Base-by-base conservation (phyloP, 129 eudicot species). In the Mikania micrantha region DNA sequence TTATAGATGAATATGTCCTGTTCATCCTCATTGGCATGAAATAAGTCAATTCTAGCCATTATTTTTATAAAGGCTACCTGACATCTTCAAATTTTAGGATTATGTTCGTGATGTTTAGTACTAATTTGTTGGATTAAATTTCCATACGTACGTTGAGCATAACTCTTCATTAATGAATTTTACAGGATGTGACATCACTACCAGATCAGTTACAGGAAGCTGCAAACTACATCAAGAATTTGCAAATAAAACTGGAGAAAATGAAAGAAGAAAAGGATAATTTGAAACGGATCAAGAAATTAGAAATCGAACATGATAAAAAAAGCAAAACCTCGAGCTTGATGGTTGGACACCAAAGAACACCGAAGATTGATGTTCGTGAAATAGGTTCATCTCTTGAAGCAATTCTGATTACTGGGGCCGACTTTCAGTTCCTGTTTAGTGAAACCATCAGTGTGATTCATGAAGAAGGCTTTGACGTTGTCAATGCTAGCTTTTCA, bases 161-260 rank as follows among this genome's bases (percentile, higher is more conserved):
- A 38, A 48, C 44, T 59, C 15, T 52, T 32, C n/a, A n/a, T n/a
- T n/a, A n/a, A 28, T 48, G 5, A 15, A 36, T 68, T 9, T 63
- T 67, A 73, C 72, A 87, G 97, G 87, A 82, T 42, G 62, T 13
- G 9, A 20, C 47, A 59, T 87, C 97, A 40, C 45, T 91, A 29
- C 83, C 88, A 3, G 97, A 88, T 78, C 97, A 85, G 66, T 68
- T 91, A 67, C 88, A 82, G 0, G 96, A 73, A 64, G 96, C 97
- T 17, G 82, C 85, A 38, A 85, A 77, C 21, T 88, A 91, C 85
- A 88, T 91, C 49, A 88, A 80, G 83, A 79, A 79, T 22, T 47
- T 83, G 41, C 88, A 83, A 20, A 62, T 57, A 25, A 77, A 85
- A 16, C 28, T 91, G 69, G 96, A 91, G 82, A 81, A 77, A 70